These are phyloP conservation scores for Cytidiella melzeri DNA, from an alignment of 768 basidiomycete genomes.

Conservation along the genomic window DNA sequence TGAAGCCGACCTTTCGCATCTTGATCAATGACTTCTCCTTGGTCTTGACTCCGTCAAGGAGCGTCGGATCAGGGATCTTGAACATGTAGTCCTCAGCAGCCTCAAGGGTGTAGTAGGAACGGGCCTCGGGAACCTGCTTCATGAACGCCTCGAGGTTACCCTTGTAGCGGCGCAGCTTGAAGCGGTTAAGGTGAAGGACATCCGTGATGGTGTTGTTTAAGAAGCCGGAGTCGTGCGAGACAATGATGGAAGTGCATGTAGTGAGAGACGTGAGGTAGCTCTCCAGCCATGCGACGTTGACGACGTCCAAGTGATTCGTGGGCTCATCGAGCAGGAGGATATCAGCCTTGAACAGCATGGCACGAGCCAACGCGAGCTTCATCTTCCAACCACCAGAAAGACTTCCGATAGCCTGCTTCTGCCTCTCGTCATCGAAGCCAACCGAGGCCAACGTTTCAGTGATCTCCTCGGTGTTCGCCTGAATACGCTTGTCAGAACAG, in stretches of 20 bases:
- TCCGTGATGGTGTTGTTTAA: slow-evolving; percentile 98
- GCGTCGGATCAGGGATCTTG: slow-evolving; percentile 95
- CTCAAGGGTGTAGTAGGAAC: slow-evolving; percentile 95
- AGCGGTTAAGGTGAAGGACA: slow-evolving; percentile 95
- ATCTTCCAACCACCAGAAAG: slow-evolving; percentile 99
- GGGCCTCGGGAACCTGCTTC: slow-evolving; percentile 91
- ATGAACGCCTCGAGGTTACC: slow-evolving; percentile 96
- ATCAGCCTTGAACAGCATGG: slow-evolving; percentile 97
- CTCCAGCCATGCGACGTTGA: slow-evolving; percentile 98
- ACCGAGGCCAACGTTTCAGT: slow-evolving; percentile 81
- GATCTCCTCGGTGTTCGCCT: slow-evolving; percentile 61
- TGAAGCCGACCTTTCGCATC: slow-evolving; percentile 98
- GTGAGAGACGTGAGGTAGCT: slow-evolving; percentile 83
- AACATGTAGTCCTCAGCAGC: slow-evolving; percentile 97
- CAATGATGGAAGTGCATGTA: slow-evolving; percentile 95
- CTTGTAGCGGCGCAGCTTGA: slow-evolving; percentile 93
- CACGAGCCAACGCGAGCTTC: slow-evolving; percentile 96
- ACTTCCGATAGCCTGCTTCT: slow-evolving; percentile 78
- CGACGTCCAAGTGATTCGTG: slow-evolving; percentile 94
- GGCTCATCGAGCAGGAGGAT: slow-evolving; percentile 96
- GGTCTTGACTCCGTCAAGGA: slow-evolving; percentile 99
- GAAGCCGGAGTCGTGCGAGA: slow-evolving; percentile 97
- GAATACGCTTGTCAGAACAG: slow-evolving; percentile 75
- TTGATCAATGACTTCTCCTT: slow-evolving; percentile 97
- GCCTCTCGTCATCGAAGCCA: slow-evolving; percentile 87